These are phyloP conservation scores for Xerophyta viscosa DNA, from an alignment of 106 monocot genomes.

Conservation along the genomic window DNA sequence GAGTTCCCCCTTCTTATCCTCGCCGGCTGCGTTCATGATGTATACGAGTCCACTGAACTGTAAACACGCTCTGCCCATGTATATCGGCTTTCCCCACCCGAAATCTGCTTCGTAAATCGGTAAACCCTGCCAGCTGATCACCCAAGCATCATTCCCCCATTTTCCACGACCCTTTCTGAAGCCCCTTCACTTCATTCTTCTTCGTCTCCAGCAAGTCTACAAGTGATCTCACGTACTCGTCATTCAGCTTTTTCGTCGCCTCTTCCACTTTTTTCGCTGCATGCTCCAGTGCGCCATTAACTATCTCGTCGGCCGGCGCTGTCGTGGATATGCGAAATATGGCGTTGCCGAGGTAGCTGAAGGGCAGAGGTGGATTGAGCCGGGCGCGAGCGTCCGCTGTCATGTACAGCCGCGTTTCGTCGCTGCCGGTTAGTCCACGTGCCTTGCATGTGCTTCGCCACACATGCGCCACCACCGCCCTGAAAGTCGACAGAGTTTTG, in stretches of 20 bases:
- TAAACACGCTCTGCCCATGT: slow-evolving; percentile 28
- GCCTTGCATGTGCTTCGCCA: slow-evolving; percentile 37
- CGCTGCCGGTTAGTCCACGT: slow-evolving; percentile 9
- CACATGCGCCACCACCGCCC: slow-evolving; percentile 13
- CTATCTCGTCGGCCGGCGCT: slow-evolving; percentile 17
- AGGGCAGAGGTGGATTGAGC: slow-evolving; percentile 21
- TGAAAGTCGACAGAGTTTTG: slow-evolving; percentile 7
- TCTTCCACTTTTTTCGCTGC: slow-evolving; percentile 16
- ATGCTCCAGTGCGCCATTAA: not conserved
- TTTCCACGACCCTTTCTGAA: slow-evolving; percentile 8
- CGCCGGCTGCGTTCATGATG: slow-evolving; percentile 11
- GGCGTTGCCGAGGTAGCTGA: slow-evolving; percentile 24
- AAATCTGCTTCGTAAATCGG: slow-evolving; percentile 48
- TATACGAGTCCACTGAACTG: slow-evolving; percentile 25
- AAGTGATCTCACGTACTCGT: slow-evolving; percentile 40
- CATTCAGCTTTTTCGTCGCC: slow-evolving; percentile 5
- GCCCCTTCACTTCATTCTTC: slow-evolving; percentile 4
- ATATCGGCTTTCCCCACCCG: slow-evolving; percentile 43
- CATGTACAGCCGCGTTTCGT: slow-evolving; percentile 12
- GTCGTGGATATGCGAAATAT: slow-evolving; percentile 6
- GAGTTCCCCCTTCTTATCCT: slow-evolving; percentile 7
- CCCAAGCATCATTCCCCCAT: slow-evolving; percentile 18
- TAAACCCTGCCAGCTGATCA: slow-evolving; percentile 37
- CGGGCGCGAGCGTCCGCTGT: slow-evolving; percentile 10
- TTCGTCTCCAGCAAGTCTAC: slow-evolving; percentile 38